Percentiles rank a stretch among this genome's conserved stretches.
Evolutionary conservation across 495 filamentous ascomycete genomes (phyloP).

Genomic region (Aspergillus carlsbadensis): DNA sequence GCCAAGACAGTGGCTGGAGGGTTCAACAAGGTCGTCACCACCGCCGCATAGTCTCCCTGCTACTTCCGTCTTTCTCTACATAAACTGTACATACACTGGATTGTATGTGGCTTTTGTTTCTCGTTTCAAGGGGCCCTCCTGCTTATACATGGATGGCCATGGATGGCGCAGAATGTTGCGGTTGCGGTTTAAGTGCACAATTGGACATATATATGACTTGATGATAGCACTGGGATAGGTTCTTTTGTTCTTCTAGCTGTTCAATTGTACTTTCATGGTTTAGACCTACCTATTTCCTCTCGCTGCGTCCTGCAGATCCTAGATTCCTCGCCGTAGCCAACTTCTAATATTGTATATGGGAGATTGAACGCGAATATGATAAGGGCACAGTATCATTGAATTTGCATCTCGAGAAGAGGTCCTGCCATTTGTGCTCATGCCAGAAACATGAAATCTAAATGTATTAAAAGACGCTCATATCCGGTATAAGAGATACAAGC

Average conservation of each 20-base stretch:
- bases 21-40: slow-evolving; percentile 75
- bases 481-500: not conserved
- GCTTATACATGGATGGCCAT: not conserved
- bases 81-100: slow-evolving; percentile 2
- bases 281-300: no score
- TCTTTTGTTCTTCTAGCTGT: not conserved
- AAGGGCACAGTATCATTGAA: no score
- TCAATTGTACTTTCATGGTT: not conserved
- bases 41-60: slow-evolving; percentile 46
- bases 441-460: slow-evolving; percentile 3
- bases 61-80: not conserved
- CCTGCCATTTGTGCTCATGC: not conserved
- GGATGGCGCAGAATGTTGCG: slow-evolving; percentile 5
- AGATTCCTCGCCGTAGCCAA: no score
- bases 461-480: not conserved
- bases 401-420: no score
- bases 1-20: slow-evolving; percentile 77
- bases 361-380: no score
- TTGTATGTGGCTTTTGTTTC: slow-evolving; percentile 9
- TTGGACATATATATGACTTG: not conserved
- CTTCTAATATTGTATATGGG: no score
- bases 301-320: no score
- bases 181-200: not conserved
- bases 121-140: not conserved
- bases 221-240: not conserved